phyloP scores from a whole-genome alignment of 495 filamentous ascomycete genomes.

The Annulohypoxylon bovei region DNA sequence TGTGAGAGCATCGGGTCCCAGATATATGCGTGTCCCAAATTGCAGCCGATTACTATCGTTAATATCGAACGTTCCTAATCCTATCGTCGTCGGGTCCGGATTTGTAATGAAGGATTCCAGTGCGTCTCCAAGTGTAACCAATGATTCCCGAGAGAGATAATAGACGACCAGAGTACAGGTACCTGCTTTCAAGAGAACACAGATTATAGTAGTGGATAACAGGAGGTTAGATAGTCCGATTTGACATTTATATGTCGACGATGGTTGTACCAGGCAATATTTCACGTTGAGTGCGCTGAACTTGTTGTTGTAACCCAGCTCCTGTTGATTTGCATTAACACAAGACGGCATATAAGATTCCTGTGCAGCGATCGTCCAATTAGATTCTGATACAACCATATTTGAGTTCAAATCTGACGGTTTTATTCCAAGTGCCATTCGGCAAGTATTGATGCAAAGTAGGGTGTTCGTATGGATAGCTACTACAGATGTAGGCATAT shows the following conservation, averaged over 20 bases:
- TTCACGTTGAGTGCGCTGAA: neutral
- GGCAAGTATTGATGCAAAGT: neutral
- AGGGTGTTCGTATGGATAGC: neutral
- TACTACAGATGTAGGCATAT: neutral
- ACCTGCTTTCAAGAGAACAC: slow-evolving; percentile 5
- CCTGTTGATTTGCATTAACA: neutral
- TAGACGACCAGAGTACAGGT: neutral
- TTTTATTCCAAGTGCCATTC: neutral
- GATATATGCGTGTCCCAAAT: neutral
- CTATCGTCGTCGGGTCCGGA: slow-evolving; percentile 16
- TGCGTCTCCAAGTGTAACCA: slow-evolving; percentile 26
- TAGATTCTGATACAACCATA: neutral
- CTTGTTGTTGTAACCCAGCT: neutral
- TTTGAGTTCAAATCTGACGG: neutral
- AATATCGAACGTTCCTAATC: slow-evolving; percentile 24
- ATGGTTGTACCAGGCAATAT: slow-evolving; percentile 10
- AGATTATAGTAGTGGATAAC: slow-evolving; percentile 7
- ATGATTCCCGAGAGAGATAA: neutral
- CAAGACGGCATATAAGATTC: neutral
- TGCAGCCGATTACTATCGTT: slow-evolving; percentile 12
- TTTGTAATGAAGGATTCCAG: slow-evolving; percentile 34
- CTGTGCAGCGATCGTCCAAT: neutral
- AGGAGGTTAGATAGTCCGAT: slow-evolving; percentile 16
- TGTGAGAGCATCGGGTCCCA: neutral
- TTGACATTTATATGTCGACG: slow-evolving; percentile 1